These are phyloP conservation scores for Suhomyces faveliae DNA, from an alignment of 805 yeast species.

Conservation along the genomic window DNA sequence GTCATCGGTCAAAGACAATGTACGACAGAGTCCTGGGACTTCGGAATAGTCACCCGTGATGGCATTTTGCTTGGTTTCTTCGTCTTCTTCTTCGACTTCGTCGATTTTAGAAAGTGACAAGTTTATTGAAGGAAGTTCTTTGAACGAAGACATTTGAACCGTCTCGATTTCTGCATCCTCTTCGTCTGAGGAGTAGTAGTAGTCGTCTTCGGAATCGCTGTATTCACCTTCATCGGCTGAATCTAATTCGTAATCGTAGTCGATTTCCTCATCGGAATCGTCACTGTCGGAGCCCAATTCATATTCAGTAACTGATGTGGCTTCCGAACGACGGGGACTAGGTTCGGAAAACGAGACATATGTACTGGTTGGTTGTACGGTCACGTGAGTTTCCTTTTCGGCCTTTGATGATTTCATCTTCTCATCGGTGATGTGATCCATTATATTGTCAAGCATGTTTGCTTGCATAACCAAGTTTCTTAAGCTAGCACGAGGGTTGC, in stretches of 20 bases:
- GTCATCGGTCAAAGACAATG: slow-evolving; percentile 19
- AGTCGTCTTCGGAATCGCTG: slow-evolving; percentile 18
- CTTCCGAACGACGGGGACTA: slow-evolving; percentile 15
- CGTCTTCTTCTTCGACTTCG: slow-evolving; percentile 15
- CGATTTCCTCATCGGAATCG: slow-evolving; percentile 18
- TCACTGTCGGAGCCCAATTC: slow-evolving; percentile 36
- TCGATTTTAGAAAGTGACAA: slow-evolving; percentile 13
- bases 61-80: slow-evolving; percentile 1
- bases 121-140: slow-evolving; percentile 20
- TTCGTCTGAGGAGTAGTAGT: slow-evolving; percentile 18
- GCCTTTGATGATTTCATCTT: slow-evolving; percentile 12
- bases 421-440: slow-evolving; percentile 46
- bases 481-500: slow-evolving; percentile 54
- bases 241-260: slow-evolving; percentile 25
- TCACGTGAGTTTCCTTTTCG: slow-evolving; percentile 6
- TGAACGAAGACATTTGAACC: slow-evolving; percentile 7
- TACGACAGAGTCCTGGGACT: slow-evolving; percentile 19
- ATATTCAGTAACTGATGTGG: slow-evolving; percentile 37
- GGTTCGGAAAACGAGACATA: slow-evolving; percentile 16
- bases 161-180: slow-evolving; percentile 7
- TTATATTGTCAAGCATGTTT: slow-evolving; percentile 62
- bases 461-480: slow-evolving; percentile 67
- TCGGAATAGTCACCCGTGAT: slow-evolving; percentile 6
- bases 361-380: slow-evolving; percentile 6
- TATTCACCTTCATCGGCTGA: slow-evolving; percentile 25